Evolutionary conservation across 306 rosid species (phyloP).

Genomic region (Ochetophila trinervis): DNA sequence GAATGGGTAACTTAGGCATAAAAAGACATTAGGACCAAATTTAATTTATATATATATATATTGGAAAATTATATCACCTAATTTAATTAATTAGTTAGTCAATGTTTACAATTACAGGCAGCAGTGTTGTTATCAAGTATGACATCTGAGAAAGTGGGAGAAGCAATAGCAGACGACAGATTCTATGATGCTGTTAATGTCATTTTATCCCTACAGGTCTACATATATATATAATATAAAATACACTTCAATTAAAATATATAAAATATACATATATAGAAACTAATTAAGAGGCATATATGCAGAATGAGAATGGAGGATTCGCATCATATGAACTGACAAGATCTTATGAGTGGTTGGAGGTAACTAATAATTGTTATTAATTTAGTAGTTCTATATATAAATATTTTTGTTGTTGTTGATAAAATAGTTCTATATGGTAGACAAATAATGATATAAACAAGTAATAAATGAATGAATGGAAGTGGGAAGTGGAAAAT

Average conservation of each 20-base stretch:
- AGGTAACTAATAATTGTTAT: slow-evolving; percentile 35
- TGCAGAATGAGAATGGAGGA: slow-evolving; percentile 67
- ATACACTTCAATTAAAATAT: background rate
- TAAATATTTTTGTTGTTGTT: too few relatives aligned
- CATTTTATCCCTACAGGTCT: slow-evolving; percentile 64
- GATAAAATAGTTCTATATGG: too few relatives aligned
- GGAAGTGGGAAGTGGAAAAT: too few relatives aligned
- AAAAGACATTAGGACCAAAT: too few relatives aligned
- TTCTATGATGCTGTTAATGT: slow-evolving; percentile 52
- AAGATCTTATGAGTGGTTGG: slow-evolving; percentile 69
- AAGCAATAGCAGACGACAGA: slow-evolving; percentile 31
- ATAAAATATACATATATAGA: background rate
- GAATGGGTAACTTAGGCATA: too few relatives aligned
- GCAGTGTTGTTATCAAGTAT: slow-evolving; percentile 52
- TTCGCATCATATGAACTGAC: slow-evolving; percentile 85
- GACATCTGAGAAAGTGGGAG: slow-evolving; percentile 51
- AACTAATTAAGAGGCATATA: too few relatives aligned
- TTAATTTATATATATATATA: too few relatives aligned
- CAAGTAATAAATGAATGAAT: too few relatives aligned
- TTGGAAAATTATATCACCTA: background rate
- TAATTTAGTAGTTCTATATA: too few relatives aligned
- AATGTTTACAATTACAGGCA: slow-evolving; percentile 47
- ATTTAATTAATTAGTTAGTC: background rate
- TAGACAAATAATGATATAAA: too few relatives aligned
- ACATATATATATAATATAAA: background rate